Conservation (phyloP, 139 green algal genomes). For the Chlamydomonas sphaeroides region DNA sequence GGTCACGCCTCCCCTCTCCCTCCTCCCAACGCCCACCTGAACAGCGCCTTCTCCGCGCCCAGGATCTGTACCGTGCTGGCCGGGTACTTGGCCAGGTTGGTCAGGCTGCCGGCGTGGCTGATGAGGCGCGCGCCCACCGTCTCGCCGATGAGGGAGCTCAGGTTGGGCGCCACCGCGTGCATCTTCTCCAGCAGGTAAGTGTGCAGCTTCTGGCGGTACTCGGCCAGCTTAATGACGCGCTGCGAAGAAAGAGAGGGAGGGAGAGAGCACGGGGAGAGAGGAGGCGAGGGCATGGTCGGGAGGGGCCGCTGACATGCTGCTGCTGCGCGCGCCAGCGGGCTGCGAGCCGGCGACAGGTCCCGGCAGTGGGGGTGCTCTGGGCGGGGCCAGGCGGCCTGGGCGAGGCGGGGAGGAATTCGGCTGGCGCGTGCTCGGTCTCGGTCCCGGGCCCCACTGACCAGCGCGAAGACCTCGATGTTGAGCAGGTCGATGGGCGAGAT, state of each 20-base stretch:
- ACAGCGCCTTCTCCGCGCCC: conserved; percentile 99
- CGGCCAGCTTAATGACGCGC: conserved; percentile 90
- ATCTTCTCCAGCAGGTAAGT: conserved; percentile 90
- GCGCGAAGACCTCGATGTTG: conserved; percentile 97
- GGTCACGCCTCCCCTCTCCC: background rate
- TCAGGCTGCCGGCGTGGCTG: conserved; percentile 91
- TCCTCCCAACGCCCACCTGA: conserved; percentile 70
- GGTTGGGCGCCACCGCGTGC: conserved; percentile 94
- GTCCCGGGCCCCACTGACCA: too few relatives aligned
- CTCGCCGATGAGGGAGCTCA: conserved; percentile 96
- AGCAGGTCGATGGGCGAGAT: conserved; percentile 97
- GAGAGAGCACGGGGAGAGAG: too few relatives aligned
- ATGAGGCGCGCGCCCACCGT: conserved; percentile 97
- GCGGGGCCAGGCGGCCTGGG: too few relatives aligned
- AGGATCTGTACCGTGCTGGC: conserved; percentile 99
- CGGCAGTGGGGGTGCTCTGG: too few relatives aligned
- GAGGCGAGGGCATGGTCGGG: too few relatives aligned
- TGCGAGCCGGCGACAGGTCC: too few relatives aligned
- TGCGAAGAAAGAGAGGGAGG: too few relatives aligned
- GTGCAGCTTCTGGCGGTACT: conserved; percentile 75
- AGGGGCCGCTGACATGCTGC: too few relatives aligned
- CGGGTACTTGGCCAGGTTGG: conserved; percentile 98
- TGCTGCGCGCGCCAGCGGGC: too few relatives aligned
- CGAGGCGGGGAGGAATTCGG: too few relatives aligned
- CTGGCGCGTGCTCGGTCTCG: too few relatives aligned